Percentiles rank a stretch among this genome's conserved stretches.
phyloP scores from a whole-genome alignment of 768 basidiomycete species.

The Serendipita sp. region DNA sequence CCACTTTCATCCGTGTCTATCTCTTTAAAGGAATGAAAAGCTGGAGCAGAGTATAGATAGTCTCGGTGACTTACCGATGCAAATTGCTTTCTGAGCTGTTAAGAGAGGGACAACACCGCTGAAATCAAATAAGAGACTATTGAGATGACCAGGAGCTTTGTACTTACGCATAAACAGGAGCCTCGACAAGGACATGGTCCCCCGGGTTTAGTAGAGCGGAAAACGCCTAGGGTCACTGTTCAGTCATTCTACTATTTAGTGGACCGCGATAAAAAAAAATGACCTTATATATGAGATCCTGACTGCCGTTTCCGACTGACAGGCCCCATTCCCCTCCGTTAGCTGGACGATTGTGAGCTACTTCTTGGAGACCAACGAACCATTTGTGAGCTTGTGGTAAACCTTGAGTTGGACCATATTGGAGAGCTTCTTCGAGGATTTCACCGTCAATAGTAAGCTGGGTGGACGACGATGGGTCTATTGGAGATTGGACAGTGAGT shows the following conservation, averaged over 20 bases:
- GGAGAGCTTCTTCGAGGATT: constrained; percentile 53
- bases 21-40: constrained; percentile 30
- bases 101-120: constrained; percentile 58
- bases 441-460: constrained; percentile 38
- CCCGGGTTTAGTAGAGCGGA: constrained; percentile 57
- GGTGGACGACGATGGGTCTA: constrained; percentile 28
- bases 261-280: constrained; percentile 9
- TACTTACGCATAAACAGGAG: constrained; percentile 43
- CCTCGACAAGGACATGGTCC: constrained; percentile 68
- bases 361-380: constrained; percentile 55
- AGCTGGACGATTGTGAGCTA: constrained; percentile 43
- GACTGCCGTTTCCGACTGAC: constrained; percentile 68
- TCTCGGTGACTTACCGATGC: constrained; percentile 32
- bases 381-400: constrained; percentile 47
- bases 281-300: constrained; percentile 82
- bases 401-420: constrained; percentile 64
- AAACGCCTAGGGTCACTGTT: constrained; percentile 36
- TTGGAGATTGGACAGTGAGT: constrained; percentile 34
- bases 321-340: constrained; percentile 54
- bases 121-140: background rate
- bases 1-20: constrained; percentile 63
- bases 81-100: constrained; percentile 35
- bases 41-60: constrained; percentile 8
- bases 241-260: background rate
- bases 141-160: background rate